These are phyloP conservation scores for Acacia confusa DNA, from an alignment of 306 rosid species.

Conservation along the genomic window DNA sequence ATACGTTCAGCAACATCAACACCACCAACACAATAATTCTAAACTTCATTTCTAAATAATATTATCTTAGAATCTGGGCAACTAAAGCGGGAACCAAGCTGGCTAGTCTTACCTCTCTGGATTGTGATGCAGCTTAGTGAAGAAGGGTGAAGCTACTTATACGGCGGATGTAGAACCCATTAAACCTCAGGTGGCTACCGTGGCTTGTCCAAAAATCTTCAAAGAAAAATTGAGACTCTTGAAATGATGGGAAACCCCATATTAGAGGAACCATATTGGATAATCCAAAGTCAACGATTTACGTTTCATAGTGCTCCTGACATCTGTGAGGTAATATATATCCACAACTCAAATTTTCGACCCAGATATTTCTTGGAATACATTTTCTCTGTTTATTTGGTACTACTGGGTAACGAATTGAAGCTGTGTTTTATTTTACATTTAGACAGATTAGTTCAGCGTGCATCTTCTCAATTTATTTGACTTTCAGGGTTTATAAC, in stretches of 20 bases:
- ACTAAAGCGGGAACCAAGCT: too few species aligned
- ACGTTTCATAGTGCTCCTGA: conserved; percentile 1
- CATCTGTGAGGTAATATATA: neutral
- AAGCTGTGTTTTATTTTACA: neutral
- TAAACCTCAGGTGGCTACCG: conserved; percentile 33
- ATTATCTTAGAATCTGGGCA: too few species aligned
- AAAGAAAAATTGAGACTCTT: neutral
- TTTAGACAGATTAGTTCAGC: neutral
- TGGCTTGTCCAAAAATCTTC: conserved; percentile 22
- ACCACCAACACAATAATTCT: neutral
- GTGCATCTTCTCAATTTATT: neutral
- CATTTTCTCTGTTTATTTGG: neutral
- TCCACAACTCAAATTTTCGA: neutral
- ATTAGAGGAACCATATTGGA: conserved; percentile 13
- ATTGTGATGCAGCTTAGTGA: neutral
- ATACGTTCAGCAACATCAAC: conserved; percentile 24
- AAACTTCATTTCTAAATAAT: conserved; percentile 17
- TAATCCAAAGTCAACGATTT: conserved; percentile 27
- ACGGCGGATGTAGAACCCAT: neutral
- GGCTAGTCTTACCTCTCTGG: conserved; percentile 7
- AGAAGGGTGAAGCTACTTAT: conserved; percentile 1
- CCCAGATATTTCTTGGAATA: neutral
- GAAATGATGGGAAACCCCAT: conserved; percentile 27
- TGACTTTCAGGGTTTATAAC: neutral
- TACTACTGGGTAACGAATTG: neutral